A percentile compares a stretch with the other conserved stretches of the same genome.
Conservation (phyloP, 352 stramenopile species). For the Globisporangium paroecandrum region DNA sequence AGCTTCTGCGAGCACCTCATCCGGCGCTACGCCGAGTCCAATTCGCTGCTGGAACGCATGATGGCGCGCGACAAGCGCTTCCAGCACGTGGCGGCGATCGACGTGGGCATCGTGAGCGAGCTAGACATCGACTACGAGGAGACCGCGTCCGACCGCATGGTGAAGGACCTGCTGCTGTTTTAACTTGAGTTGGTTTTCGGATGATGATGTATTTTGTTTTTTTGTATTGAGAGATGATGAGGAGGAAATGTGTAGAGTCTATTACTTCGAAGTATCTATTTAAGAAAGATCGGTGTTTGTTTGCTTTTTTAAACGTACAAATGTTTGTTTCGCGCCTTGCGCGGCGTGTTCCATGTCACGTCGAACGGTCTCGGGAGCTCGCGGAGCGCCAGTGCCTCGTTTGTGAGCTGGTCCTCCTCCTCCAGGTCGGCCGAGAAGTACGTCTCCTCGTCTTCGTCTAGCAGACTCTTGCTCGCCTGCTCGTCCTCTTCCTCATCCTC, state of each 20-base stretch:
- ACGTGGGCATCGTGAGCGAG: constrained; percentile 29
- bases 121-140: constrained; percentile 43
- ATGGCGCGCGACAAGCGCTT: constrained; percentile 81
- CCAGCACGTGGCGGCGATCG: constrained; percentile 38
- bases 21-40: constrained; percentile 81
- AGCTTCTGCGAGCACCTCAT: constrained; percentile 88
- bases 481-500: constrained; percentile 22
- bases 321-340: constrained; percentile 68
- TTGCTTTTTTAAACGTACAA: constrained; percentile 56
- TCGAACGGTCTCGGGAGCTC: constrained; percentile 63
- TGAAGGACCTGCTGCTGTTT: constrained; percentile 85
- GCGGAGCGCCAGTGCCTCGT: constrained; percentile 32
- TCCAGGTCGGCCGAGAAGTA: constrained; percentile 57
- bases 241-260: constrained; percentile 5
- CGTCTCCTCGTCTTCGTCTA: constrained; percentile 35
- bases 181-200: constrained; percentile 12
- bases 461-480: constrained; percentile 12
- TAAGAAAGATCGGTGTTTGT: constrained; percentile 19
- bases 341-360: constrained; percentile 64
- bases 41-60: constrained; percentile 77
- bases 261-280: constrained; percentile 16
- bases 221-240: not conserved
- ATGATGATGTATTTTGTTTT: not conserved
- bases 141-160: constrained; percentile 76
- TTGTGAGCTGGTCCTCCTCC: constrained; percentile 30